Evolutionary conservation across 1,284 basidiomycete genomes (phyloP).

Genomic region (Acaromyces ingoldii): DNA sequence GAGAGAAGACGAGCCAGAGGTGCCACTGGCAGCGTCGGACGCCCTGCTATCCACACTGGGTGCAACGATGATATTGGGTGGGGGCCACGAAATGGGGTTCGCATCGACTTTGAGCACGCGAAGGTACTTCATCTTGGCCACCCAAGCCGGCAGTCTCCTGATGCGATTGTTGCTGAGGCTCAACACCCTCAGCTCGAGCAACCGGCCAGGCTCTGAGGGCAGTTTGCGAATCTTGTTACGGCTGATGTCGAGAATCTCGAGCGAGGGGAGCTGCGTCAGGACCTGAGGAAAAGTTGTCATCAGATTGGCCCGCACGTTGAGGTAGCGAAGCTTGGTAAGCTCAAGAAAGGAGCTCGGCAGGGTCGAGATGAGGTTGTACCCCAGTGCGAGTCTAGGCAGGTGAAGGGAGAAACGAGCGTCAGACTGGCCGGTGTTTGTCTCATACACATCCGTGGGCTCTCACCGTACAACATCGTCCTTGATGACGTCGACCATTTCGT

Average conservation of each 20-base stretch:
- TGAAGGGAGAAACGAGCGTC: background rate
- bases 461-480: slow-evolving; percentile 30
- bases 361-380: slow-evolving; percentile 74
- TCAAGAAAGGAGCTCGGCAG: slow-evolving; percentile 75
- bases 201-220: slow-evolving; percentile 72
- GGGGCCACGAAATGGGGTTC: slow-evolving; percentile 81
- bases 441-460: background rate
- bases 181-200: slow-evolving; percentile 76
- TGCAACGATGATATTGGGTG: slow-evolving; percentile 36
- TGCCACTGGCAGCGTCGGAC: no score
- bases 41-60: slow-evolving; percentile 26
- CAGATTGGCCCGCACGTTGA: slow-evolving; percentile 85
- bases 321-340: slow-evolving; percentile 74
- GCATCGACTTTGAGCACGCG: slow-evolving; percentile 80
- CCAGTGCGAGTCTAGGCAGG: slow-evolving; percentile 68
- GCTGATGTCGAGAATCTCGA: slow-evolving; percentile 92
- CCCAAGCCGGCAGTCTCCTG: slow-evolving; percentile 70
- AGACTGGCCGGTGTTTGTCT: background rate
- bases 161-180: slow-evolving; percentile 82
- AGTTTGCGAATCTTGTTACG: slow-evolving; percentile 81
- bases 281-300: slow-evolving; percentile 79
- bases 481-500: slow-evolving; percentile 26
- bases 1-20: no score
- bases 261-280: slow-evolving; percentile 71
- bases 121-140: slow-evolving; percentile 68